A percentile compares a stretch with the other conserved stretches of the same genome.
These are phyloP conservation scores for Pseudogymnoascus sp. DNA, from an alignment of 2,329 filamentous ascomycete genomes.

Conservation along the genomic window DNA sequence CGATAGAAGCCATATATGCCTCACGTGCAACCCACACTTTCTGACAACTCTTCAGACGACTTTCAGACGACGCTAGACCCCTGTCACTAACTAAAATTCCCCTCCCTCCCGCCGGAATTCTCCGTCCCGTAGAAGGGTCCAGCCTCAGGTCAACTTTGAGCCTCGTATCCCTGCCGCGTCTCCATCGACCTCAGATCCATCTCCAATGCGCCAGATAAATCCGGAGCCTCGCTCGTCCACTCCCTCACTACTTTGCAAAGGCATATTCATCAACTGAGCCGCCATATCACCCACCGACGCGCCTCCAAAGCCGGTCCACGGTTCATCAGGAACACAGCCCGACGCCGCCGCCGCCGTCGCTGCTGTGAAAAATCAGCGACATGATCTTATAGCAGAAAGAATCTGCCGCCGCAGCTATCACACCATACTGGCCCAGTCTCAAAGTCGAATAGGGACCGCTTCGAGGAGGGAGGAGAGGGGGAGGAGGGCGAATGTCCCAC, in stretches of 20 bases:
- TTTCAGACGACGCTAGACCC: constrained; percentile 1
- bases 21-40: too few relatives aligned
- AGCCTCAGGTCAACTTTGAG: neutral
- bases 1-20: too few relatives aligned
- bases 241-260: neutral
- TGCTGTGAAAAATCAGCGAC: neutral
- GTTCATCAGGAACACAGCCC: neutral
- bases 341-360: neutral
- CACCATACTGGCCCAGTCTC: neutral
- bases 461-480: neutral
- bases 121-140: neutral
- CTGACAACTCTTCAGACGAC: neutral
- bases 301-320: neutral
- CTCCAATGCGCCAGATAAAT: constrained; percentile 1
- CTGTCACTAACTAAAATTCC: neutral
- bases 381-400: neutral
- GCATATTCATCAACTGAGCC: neutral
- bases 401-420: neutral
- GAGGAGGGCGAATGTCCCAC: neutral
- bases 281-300: neutral
- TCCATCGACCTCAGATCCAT: neutral
- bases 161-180: constrained; percentile 2
- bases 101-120: neutral
- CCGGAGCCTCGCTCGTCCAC: constrained; percentile 1
- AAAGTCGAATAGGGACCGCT: neutral